These are phyloP conservation scores for Lactifluus echinatus DNA, from an alignment of 768 basidiomycete species.

Conservation along the genomic window DNA sequence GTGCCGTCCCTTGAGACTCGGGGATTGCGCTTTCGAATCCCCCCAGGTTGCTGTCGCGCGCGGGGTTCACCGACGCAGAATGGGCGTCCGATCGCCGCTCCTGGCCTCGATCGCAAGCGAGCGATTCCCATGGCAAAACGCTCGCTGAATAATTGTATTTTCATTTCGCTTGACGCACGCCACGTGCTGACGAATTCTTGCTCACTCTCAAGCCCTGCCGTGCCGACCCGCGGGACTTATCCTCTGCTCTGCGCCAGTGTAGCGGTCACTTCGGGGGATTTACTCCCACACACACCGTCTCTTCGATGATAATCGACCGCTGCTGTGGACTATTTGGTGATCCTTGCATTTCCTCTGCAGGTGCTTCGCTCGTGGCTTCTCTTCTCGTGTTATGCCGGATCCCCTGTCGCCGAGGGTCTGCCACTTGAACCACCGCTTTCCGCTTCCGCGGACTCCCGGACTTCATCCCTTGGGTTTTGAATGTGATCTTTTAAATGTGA, in stretches of 20 bases:
- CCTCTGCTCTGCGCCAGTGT: constrained; percentile 1
- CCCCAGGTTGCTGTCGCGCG: background rate
- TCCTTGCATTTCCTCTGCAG: constrained; percentile 4
- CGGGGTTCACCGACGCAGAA: constrained; percentile 3
- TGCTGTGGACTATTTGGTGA: constrained; percentile 6
- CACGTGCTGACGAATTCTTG: constrained; percentile 10
- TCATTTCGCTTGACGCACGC: constrained; percentile 13
- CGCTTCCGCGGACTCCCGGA: constrained; percentile 17
- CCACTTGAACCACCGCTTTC: background rate
- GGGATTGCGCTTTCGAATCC: background rate
- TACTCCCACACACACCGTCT: constrained; percentile 13
- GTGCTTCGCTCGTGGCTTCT: constrained; percentile 4
- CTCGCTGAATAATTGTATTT: background rate
- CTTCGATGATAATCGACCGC: constrained; percentile 10
- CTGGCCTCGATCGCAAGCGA: background rate
- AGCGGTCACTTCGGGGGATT: constrained; percentile 14
- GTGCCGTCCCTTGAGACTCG: constrained; percentile 3
- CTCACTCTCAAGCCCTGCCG: background rate
- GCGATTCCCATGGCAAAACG: constrained; percentile 11
- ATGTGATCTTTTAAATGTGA: background rate
- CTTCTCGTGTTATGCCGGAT: constrained; percentile 12
- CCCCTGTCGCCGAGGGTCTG: constrained; percentile 1
- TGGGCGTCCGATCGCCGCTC: constrained; percentile 10
- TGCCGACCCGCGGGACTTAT: constrained; percentile 11
- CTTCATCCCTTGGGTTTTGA: background rate